phyloP scores from a whole-genome alignment of 257 asterid species.

The Nicotiana benthamiana region DNA sequence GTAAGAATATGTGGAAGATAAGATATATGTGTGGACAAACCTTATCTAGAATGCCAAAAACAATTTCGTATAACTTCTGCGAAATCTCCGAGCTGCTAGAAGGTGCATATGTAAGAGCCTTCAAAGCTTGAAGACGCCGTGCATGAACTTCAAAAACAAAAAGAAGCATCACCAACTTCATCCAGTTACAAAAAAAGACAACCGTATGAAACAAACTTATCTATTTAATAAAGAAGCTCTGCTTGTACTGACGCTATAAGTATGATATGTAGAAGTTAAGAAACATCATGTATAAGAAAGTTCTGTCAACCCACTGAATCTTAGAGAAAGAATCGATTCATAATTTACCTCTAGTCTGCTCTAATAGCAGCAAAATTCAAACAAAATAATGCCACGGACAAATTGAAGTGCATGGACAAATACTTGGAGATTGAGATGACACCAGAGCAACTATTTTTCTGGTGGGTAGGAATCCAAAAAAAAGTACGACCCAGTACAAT shows the following conservation, averaged over 20 bases:
- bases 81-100: constrained; percentile 83
- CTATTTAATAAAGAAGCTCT: background rate
- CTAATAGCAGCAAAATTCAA: background rate
- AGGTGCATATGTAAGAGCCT: constrained; percentile 97
- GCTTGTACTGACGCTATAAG: background rate
- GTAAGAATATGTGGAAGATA: background rate
- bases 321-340: background rate
- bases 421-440: background rate
- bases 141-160: constrained; percentile 76
- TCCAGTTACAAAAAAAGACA: background rate
- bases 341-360: background rate
- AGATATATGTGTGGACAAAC: constrained; percentile 32
- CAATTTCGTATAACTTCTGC: constrained; percentile 85
- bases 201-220: background rate
- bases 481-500: too few relatives aligned
- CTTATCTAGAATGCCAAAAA: constrained; percentile 90
- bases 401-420: background rate
- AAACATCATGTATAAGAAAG: background rate
- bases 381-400: background rate
- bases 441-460: background rate
- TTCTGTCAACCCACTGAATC: background rate
- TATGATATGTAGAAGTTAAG: background rate
- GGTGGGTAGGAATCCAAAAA: background rate
- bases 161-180: constrained; percentile 14
- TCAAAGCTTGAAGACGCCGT: constrained; percentile 90